These are phyloP conservation scores for Cryptococcus sp. DNA, from an alignment of 1,284 basidiomycete genomes.

Conservation along the genomic window DNA sequence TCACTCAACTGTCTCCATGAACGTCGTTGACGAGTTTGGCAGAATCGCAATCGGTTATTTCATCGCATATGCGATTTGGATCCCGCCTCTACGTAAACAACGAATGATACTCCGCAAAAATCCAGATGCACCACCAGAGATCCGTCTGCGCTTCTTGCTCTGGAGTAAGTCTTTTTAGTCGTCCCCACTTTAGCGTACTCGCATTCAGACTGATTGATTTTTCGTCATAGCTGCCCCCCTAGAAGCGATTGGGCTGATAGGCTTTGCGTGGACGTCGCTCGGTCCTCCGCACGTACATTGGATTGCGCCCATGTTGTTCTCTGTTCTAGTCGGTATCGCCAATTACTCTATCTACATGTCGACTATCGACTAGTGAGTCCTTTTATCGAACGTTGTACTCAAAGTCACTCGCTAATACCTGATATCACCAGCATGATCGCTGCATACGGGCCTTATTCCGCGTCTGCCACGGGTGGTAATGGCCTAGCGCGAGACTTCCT, in stretches of 20 bases:
- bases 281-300: constrained; percentile 49
- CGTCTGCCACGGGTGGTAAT: constrained; percentile 51
- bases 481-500: constrained; percentile 47
- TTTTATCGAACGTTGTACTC: not conserved
- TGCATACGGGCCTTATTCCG: constrained; percentile 53
- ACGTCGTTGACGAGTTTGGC: not conserved
- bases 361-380: constrained; percentile 49
- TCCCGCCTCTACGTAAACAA: constrained; percentile 46
- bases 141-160: constrained; percentile 51
- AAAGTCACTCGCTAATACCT: not conserved
- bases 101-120: constrained; percentile 31
- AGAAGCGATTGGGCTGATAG: constrained; percentile 52
- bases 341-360: constrained; percentile 47
- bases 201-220: not conserved
- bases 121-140: constrained; percentile 42
- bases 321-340: constrained; percentile 51
- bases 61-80: constrained; percentile 48
- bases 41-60: constrained; percentile 53
- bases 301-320: constrained; percentile 55
- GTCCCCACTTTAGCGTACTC: not conserved
- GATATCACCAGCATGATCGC: constrained; percentile 39
- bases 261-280: constrained; percentile 54
- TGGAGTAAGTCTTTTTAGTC: constrained; percentile 30
- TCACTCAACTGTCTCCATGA: not conserved
- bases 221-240: constrained; percentile 38